These are phyloP conservation scores for Colletotrichum lini DNA, from an alignment of 2,329 filamentous ascomycete species.

Conservation along the genomic window DNA sequence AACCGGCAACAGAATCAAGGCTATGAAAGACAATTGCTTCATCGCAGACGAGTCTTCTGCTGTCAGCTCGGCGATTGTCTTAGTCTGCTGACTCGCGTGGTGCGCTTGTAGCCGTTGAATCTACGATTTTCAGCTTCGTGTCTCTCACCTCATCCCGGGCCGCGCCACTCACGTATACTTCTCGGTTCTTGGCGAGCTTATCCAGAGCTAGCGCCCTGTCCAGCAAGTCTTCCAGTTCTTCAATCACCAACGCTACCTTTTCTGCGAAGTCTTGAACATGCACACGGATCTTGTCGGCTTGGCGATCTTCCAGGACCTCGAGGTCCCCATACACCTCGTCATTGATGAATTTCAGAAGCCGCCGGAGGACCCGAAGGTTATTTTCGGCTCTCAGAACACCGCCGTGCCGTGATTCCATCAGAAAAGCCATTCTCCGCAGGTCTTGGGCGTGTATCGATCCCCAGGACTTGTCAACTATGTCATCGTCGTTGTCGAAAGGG, in stretches of 20 bases:
- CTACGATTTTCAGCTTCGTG: slow-evolving; percentile 1
- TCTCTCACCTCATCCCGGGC: background rate
- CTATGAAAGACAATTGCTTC: slow-evolving; percentile 36
- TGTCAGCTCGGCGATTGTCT: slow-evolving; percentile 27
- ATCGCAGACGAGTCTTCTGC: slow-evolving; percentile 36
- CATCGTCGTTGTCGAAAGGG: slow-evolving; percentile 19
- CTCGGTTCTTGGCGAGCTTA: slow-evolving; percentile 29
- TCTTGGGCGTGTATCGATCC: slow-evolving; percentile 27
- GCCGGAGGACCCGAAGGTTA: slow-evolving; percentile 28
- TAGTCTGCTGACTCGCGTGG: slow-evolving; percentile 33
- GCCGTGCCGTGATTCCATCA: slow-evolving; percentile 27
- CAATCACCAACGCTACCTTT: slow-evolving; percentile 1
- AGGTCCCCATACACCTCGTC: slow-evolving; percentile 1
- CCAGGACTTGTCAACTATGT: background rate
- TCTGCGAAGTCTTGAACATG: slow-evolving; percentile 17
- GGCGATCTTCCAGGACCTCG: background rate
- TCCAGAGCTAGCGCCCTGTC: slow-evolving; percentile 28
- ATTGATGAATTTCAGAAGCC: slow-evolving; percentile 23
- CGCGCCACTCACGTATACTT: slow-evolving; percentile 32
- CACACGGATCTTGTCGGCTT: slow-evolving; percentile 5
- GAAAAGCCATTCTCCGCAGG: slow-evolving; percentile 29
- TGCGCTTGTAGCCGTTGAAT: slow-evolving; percentile 38
- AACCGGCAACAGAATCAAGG: slow-evolving; percentile 31
- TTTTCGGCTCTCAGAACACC: slow-evolving; percentile 22
- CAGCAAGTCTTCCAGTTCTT: slow-evolving; percentile 30